Conservation (phyloP, 169 alveolate species). For the Plasmodium vinckei region DNA sequence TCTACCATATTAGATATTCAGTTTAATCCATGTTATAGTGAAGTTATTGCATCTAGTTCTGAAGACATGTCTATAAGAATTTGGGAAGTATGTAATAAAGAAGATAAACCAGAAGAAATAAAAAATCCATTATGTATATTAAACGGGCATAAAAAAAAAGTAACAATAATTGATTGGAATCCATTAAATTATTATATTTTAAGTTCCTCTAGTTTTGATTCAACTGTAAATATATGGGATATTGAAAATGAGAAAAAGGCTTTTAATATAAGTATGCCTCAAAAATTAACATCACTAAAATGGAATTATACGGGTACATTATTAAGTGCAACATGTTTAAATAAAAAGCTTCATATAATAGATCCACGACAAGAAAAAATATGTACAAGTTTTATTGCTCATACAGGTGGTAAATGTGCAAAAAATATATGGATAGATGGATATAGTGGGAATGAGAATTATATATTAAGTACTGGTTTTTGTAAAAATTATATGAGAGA, state of each 20-base stretch:
- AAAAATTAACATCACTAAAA: constrained; percentile 78
- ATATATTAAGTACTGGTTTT: constrained; percentile 83
- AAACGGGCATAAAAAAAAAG: constrained; percentile 83
- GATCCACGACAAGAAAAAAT: constrained; percentile 83
- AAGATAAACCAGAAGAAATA: constrained; percentile 45
- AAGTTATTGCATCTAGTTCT: constrained; percentile 82
- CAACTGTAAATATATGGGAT: constrained; percentile 82
- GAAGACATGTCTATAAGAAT: constrained; percentile 81
- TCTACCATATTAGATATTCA: constrained; percentile 79
- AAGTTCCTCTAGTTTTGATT: constrained; percentile 79
- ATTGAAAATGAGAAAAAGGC: constrained; percentile 78
- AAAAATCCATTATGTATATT: constrained; percentile 72
- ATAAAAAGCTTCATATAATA: constrained; percentile 65
- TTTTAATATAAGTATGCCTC: constrained; percentile 67
- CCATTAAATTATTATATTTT: constrained; percentile 79
- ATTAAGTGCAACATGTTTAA: constrained; percentile 23
- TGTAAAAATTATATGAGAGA: constrained; percentile 84
- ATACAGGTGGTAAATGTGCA: constrained; percentile 81
- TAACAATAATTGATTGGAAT: constrained; percentile 83
- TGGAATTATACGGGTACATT: constrained; percentile 80
- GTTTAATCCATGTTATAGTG: constrained; percentile 81
- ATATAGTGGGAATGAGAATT: constrained; percentile 76
- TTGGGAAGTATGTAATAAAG: constrained; percentile 79
- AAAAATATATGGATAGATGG: constrained; percentile 84
- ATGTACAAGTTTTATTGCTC: constrained; percentile 74